Conservation (phyloP, 1,139 yeast species). For the Yamadazyma sp. region DNA sequence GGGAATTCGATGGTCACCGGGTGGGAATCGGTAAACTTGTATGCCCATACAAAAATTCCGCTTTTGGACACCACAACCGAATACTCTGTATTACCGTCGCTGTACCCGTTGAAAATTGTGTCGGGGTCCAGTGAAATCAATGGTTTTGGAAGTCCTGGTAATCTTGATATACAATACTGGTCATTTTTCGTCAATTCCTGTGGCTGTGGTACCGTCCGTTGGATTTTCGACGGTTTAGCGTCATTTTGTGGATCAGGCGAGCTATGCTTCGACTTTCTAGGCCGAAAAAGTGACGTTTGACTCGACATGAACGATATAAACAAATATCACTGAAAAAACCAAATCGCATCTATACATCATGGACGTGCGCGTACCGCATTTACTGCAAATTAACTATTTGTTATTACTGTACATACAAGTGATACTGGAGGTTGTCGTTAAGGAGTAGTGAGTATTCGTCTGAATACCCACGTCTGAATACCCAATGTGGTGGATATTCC, state of each 20-base stretch:
- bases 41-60: constrained; percentile 69
- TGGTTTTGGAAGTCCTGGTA: constrained; percentile 44
- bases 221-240: constrained; percentile 1
- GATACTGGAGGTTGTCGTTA: not conserved
- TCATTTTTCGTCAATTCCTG: constrained; percentile 61
- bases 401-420: too few relatives aligned
- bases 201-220: constrained; percentile 8
- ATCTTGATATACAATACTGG: constrained; percentile 57
- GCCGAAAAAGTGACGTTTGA: constrained; percentile 11
- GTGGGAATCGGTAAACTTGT: constrained; percentile 55
- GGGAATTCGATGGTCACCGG: constrained; percentile 59
- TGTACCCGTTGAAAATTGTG: constrained; percentile 41
- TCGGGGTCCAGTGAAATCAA: constrained; percentile 16
- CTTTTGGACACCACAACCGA: constrained; percentile 54
- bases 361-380: not conserved
- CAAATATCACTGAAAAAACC: constrained; percentile 1
- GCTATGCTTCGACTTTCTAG: constrained; percentile 8
- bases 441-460: not conserved
- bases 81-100: constrained; percentile 55
- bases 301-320: constrained; percentile 7
- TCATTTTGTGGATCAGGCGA: constrained; percentile 3
- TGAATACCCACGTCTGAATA: too few relatives aligned
- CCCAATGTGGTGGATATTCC: too few relatives aligned
- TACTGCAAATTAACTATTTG: too few relatives aligned
- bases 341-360: constrained; percentile 3